phyloP scores from a whole-genome alignment of 129 eudicot genomes.

The Scalesia atractyloides region DNA sequence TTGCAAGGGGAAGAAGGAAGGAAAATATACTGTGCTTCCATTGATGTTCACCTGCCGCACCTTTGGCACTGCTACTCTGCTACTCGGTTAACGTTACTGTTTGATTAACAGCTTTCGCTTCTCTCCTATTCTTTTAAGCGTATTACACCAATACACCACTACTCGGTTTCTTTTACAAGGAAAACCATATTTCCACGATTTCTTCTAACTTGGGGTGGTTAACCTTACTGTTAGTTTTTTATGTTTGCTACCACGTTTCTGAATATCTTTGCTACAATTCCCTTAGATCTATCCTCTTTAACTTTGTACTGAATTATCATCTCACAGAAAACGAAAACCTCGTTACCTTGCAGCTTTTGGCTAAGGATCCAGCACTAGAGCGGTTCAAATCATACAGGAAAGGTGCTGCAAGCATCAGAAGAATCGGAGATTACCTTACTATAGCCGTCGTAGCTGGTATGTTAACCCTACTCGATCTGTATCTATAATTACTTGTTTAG shows the following conservation, averaged over 20 bases:
- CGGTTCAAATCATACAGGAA: slow-evolving; percentile 79
- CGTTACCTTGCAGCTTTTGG: slow-evolving; percentile 66
- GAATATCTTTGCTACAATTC: neutral
- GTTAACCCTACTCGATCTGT: slow-evolving; percentile 4
- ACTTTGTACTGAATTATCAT: neutral
- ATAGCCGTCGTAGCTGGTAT: slow-evolving; percentile 81
- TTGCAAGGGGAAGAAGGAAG: too few relatives aligned
- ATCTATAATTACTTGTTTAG: neutral
- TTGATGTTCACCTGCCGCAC: neutral
- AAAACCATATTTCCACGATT: too few relatives aligned
- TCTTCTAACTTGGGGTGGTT: too few relatives aligned
- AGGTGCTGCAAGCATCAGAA: slow-evolving; percentile 59
- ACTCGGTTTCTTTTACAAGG: neutral
- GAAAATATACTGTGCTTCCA: neutral
- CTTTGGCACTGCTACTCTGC: neutral
- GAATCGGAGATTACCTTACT: slow-evolving; percentile 75
- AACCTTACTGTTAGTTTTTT: too few relatives aligned
- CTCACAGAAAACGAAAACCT: slow-evolving; percentile 7
- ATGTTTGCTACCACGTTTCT: too few relatives aligned
- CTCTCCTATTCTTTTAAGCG: neutral
- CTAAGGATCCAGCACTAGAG: slow-evolving; percentile 70
- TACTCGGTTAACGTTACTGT: neutral
- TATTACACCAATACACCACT: neutral
- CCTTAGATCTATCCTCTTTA: neutral
- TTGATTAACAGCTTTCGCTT: neutral